phyloP scores from a whole-genome alignment of 441 rosid genomes.

The Macaranga tanarius region DNA sequence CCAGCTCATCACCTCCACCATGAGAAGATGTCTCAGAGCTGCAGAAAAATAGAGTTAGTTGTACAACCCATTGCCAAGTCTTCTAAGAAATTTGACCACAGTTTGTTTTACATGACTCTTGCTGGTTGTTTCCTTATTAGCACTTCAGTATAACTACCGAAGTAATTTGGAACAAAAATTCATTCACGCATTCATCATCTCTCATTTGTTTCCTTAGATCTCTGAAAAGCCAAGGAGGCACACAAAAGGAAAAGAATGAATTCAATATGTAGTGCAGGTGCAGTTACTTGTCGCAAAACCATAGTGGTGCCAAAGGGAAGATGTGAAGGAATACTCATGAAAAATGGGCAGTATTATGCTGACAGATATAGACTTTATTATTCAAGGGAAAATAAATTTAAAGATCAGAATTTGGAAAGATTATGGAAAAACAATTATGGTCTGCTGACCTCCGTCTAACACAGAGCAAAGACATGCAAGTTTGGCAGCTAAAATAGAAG shows the following conservation, averaged over 20 bases:
- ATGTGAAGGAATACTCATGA: neutral
- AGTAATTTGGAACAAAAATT: neutral
- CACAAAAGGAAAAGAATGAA: neutral
- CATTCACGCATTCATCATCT: neutral
- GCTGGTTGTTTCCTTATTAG: neutral
- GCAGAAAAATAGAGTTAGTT: slow-evolving; percentile 17
- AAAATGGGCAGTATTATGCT: neutral
- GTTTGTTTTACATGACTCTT: too few species aligned
- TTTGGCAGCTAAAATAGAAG: neutral
- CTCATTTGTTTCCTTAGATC: neutral
- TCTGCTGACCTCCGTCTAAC: neutral
- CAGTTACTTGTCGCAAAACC: neutral
- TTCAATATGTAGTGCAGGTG: neutral
- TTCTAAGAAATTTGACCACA: too few species aligned
- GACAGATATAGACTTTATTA: neutral
- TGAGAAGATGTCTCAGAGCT: slow-evolving; percentile 25
- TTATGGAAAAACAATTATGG: too few species aligned
- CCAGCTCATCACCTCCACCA: slow-evolving; percentile 28
- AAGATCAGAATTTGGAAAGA: too few species aligned
- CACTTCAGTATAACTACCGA: too few species aligned
- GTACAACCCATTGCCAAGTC: neutral
- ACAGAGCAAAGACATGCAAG: neutral
- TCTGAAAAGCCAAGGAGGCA: neutral
- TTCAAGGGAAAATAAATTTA: neutral
- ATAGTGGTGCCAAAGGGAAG: neutral